Evolutionary conservation across 352 stramenopile genomes (phyloP), one percentile per base, ranked within the genome.

Genomic region (Pythium coloratum): DNA sequence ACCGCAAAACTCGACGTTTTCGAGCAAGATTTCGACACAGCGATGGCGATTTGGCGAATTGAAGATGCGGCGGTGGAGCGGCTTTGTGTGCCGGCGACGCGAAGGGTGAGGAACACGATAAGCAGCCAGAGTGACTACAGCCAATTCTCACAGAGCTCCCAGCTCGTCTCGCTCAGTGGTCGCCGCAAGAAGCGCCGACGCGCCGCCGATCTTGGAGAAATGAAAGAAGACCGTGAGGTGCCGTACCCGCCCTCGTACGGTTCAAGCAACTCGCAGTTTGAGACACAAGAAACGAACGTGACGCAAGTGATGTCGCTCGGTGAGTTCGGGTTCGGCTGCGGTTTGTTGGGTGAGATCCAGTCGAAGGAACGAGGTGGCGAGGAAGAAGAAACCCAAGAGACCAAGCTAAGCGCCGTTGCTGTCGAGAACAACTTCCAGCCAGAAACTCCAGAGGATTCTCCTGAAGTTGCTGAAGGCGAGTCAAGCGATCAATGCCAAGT

Each of bases 1-100:
- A 70, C 64, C 12, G 55, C 46, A 4, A 26, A 38, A 33, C 64
- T 90, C 58, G 63, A 78, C 33, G 77, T 90, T 28, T 88, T 90
- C 54, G 67, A 80, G 50, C 81, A 90, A 63, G 81, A 88, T 55
- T 90, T 88, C 55, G 81, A 88, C 69, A 85, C 79, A 42, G 77
- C 79, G 24, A 90, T 90, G 77, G 66, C 85, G 64, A 86, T 88
- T 51, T 77, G 83, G 67, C 75, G 80, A 49, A 76, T 80, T 26
- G 73, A 88, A 67, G 81, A 90, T 55, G 62, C 76, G 13, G 75
- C 65, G 53, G 75, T 88, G 16, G 81, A 69, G 42, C 71, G 71
- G 0, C 69, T 90, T 14, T 79, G 73, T 44, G 62, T 67, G 16
- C 56, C 55, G 36, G 38, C 71, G 55, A 73, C 66, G 46, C 71